A percentile compares a stretch with the other conserved stretches of the same genome.
phyloP scores from a whole-genome alignment of 1,284 basidiomycete genomes.

The Ceratobasidium sp. region DNA sequence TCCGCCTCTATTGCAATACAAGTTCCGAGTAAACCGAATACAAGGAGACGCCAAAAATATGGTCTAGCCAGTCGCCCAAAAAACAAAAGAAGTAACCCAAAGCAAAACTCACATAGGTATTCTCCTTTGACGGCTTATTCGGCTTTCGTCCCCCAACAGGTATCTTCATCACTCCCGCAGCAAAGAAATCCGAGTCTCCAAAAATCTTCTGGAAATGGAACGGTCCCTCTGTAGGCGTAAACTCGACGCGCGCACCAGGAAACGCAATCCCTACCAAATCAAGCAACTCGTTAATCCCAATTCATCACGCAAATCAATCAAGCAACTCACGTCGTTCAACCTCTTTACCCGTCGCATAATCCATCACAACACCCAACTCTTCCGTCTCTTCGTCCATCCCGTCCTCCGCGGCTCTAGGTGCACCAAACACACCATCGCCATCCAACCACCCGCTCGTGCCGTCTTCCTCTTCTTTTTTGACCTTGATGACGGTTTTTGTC shows the following conservation, averaged over 20 bases:
- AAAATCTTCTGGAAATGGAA: constrained; percentile 97
- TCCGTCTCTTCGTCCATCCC: constrained; percentile 90
- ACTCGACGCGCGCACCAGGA: constrained; percentile 55
- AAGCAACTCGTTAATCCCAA: constrained; percentile 2
- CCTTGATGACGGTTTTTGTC: constrained; percentile 58
- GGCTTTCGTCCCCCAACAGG: constrained; percentile 85
- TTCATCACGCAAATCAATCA: constrained; percentile 22
- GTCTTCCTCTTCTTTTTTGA: constrained; percentile 57
- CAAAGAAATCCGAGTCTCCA: constrained; percentile 91
- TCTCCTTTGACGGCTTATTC: constrained; percentile 91
- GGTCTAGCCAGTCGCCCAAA: too few species aligned
- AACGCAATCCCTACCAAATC: constrained; percentile 62
- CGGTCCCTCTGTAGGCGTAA: constrained; percentile 68
- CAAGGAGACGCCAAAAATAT: too few species aligned
- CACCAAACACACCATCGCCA: constrained; percentile 47
- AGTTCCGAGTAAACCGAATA: too few species aligned
- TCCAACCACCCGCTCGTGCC: constrained; percentile 53
- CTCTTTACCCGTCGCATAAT: constrained; percentile 74
- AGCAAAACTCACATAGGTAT: constrained; percentile 85
- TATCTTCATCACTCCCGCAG: constrained; percentile 88
- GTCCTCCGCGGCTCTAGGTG: constrained; percentile 68
- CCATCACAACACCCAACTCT: constrained; percentile 75
- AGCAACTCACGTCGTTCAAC: constrained; percentile 74
- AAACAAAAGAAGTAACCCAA: constrained; percentile 12
- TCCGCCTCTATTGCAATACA: too few species aligned